Conservation (phyloP, 768 basidiomycete species). For the Hortiboletus flavorubellus region DNA sequence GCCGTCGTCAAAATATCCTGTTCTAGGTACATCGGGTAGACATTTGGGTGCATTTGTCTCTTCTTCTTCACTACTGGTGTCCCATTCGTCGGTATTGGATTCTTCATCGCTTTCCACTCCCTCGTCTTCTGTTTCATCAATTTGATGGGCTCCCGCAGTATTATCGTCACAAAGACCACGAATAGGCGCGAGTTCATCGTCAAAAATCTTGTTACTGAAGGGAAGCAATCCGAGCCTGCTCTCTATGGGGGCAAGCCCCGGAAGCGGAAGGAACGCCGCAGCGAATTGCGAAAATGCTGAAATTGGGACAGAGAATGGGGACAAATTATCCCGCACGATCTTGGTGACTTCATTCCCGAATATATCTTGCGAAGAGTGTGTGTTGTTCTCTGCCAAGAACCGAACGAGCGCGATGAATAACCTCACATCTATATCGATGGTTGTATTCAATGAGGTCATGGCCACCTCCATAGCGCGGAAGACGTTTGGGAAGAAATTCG, state of each 20-base stretch:
- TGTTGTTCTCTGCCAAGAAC: slow-evolving; percentile 28
- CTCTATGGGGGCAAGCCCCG: not conserved
- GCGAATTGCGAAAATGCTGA: slow-evolving; percentile 21
- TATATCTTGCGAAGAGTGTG: slow-evolving; percentile 23
- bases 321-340: slow-evolving; percentile 23
- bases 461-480: slow-evolving; percentile 32
- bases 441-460: slow-evolving; percentile 18
- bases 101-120: slow-evolving; percentile 14
- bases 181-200: slow-evolving; percentile 38
- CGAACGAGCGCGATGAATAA: slow-evolving; percentile 47
- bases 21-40: not conserved
- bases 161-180: slow-evolving; percentile 12
- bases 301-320: slow-evolving; percentile 14
- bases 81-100: slow-evolving; percentile 21
- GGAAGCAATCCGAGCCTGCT: slow-evolving; percentile 30
- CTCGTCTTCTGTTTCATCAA: slow-evolving; percentile 12
- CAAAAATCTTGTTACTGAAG: slow-evolving; percentile 42
- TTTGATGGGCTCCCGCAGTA: slow-evolving; percentile 2
- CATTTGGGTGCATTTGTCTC: not conserved
- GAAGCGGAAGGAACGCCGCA: slow-evolving; percentile 16
- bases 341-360: slow-evolving; percentile 27
- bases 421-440: slow-evolving; percentile 52
- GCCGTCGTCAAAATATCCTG: slow-evolving; percentile 38
- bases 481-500: slow-evolving; percentile 40
- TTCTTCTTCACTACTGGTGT: slow-evolving; percentile 17